Conservation (phyloP, 768 basidiomycete genomes). For the Scleroderma bovista region DNA sequence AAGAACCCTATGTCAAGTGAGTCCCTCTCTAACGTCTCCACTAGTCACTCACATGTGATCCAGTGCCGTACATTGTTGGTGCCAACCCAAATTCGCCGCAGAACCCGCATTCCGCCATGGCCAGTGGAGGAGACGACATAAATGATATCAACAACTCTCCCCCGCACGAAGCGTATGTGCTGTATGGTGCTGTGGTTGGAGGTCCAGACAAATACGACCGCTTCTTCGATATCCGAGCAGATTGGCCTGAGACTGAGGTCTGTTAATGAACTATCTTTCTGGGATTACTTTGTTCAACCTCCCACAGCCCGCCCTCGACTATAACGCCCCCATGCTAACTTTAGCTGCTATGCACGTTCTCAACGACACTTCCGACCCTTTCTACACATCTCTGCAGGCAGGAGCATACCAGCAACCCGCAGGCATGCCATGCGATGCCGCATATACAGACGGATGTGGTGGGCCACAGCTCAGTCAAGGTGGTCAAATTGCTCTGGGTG, state of each 20-base stretch:
- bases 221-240: constrained; percentile 81
- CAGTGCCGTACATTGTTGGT: constrained; percentile 68
- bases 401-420: constrained; percentile 63
- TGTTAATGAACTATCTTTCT: constrained; percentile 1
- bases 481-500: constrained; percentile 66
- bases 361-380: constrained; percentile 66
- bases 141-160: constrained; percentile 67
- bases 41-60: not conserved
- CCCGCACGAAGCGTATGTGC: constrained; percentile 60
- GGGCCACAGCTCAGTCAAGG: constrained; percentile 49
- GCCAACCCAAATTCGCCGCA: constrained; percentile 83
- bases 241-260: constrained; percentile 89
- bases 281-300: constrained; percentile 5
- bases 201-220: constrained; percentile 74
- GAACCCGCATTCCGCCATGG: constrained; percentile 88
- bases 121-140: constrained; percentile 76
- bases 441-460: constrained; percentile 48
- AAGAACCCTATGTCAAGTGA: constrained; percentile 85
- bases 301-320: constrained; percentile 73
- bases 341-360: constrained; percentile 75
- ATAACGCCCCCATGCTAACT: constrained; percentile 86
- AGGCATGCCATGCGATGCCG: constrained; percentile 77
- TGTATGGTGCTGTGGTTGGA: constrained; percentile 87
- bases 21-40: constrained; percentile 12
- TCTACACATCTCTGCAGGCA: constrained; percentile 63